Conservation (phyloP, 805 yeast genomes). For the Jamesozyma jinghongensis region DNA sequence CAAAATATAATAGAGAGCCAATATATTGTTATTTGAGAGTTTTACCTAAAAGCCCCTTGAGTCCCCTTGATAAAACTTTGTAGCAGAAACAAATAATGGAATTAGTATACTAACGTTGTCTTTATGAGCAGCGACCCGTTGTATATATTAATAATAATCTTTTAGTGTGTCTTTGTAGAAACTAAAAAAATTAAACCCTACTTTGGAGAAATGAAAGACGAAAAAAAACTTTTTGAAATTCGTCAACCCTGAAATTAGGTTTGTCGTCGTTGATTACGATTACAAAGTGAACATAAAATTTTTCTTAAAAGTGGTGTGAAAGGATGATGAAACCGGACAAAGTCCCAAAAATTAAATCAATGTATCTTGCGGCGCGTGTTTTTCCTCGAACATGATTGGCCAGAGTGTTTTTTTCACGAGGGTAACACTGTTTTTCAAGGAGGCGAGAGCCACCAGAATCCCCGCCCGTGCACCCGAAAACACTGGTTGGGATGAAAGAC, state of each 20-base stretch:
- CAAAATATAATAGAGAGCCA: constrained; percentile 9
- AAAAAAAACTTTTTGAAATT: neutral
- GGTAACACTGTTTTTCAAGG: constrained; percentile 5
- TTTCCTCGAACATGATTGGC: constrained; percentile 19
- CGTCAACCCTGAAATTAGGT: constrained; percentile 2
- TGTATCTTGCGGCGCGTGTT: constrained; percentile 3
- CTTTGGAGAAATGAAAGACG: neutral
- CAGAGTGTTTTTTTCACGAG: constrained; percentile 3
- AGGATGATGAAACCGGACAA: constrained; percentile 3
- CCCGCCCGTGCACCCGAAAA: neutral
- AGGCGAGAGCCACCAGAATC: too few relatives aligned
- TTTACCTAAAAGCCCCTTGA: neutral
- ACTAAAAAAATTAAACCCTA: constrained; percentile 1
- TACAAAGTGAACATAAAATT: neutral
- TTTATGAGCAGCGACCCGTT: neutral
- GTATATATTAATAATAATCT: neutral
- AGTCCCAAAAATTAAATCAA: constrained; percentile 7
- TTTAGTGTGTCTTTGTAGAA: neutral
- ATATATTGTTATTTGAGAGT: neutral
- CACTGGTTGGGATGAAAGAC: neutral
- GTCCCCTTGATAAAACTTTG: neutral
- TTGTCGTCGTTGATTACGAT: constrained; percentile 1
- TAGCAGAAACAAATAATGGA: neutral
- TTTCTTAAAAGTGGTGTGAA: constrained; percentile 5
- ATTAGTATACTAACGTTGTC: neutral